Base-by-base conservation (phyloP, 1,284 basidiomycete genomes). In the Ustilago curta region DNA sequence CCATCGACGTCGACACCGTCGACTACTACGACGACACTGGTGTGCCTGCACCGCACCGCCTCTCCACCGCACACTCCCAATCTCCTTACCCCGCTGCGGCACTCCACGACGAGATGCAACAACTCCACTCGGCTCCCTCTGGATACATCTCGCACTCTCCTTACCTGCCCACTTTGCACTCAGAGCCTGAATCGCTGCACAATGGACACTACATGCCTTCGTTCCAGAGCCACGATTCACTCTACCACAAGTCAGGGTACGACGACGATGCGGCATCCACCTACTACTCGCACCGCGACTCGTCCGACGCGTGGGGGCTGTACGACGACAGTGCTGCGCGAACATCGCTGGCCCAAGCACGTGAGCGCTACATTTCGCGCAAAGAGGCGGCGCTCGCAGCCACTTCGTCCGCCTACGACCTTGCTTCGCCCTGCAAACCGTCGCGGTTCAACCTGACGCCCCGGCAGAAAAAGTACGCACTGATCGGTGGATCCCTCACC, bases 281-380 rank as follows among this genome's bases (percentile, higher is more conserved):
- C 23, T 65, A 65, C 55, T 59, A 62, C 56, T 58, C 56, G 1
- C 56, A 37, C 19, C 53, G 69, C 40, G 50, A 60, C 39, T 50
- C 50, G 4, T 31, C 50, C 21, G 70, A 77, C 14, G 75, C 67
- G 2, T 74, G 70, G 71, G 64, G 61, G 4, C 42, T 74, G 8
- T 49, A 59, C 39, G 66, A 75, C 12, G 57, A 56, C 57, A 25
- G 32, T 4, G 59, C 54, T 1, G 56, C 54, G 6, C 44, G 61
- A 2, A 43, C 53, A 16, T 74, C 70, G 12, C 48, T 74, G 2
- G 61, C 70, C 1, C 70, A 64, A 5, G 61, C 74, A 3, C 61
- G 78, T 1, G 79, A 80, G 0, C 75, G 79, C 4, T 80, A 76
- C 56, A 64, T 80, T 12, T 43, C 53, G 1, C 68, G 79, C 19